phyloP scores from a whole-genome alignment of 768 basidiomycete species.

The Lyophyllum decastes region DNA sequence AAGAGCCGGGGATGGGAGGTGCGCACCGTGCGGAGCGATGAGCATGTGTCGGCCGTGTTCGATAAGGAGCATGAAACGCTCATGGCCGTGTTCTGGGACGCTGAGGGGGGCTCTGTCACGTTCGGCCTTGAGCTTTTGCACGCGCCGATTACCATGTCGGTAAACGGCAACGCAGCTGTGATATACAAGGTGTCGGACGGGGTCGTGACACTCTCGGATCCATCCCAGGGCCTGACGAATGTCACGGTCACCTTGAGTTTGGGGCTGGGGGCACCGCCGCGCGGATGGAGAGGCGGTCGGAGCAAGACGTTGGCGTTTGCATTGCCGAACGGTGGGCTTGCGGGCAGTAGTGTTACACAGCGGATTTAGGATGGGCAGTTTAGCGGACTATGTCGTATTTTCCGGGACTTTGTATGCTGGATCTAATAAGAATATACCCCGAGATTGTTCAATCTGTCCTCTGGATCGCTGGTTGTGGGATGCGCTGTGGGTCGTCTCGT shows the following conservation, averaged over 20 bases:
- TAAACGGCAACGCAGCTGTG: slow-evolving; percentile 44
- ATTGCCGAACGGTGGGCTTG: slow-evolving; percentile 46
- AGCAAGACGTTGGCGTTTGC: slow-evolving; percentile 35
- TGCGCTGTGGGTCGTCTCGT: too few species aligned
- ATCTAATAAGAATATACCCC: not conserved
- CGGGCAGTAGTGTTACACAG: slow-evolving; percentile 48
- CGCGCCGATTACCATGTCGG: slow-evolving; percentile 34
- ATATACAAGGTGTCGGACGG: slow-evolving; percentile 43
- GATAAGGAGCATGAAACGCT: slow-evolving; percentile 36
- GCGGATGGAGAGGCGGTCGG: slow-evolving; percentile 22
- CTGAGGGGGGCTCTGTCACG: slow-evolving; percentile 36
- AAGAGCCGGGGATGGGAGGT: slow-evolving; percentile 22
- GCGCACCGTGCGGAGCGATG: slow-evolving; percentile 34
- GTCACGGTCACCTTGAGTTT: slow-evolving; percentile 39
- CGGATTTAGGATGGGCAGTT: not conserved
- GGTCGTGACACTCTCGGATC: slow-evolving; percentile 63
- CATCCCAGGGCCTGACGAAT: slow-evolving; percentile 51
- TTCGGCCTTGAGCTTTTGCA: slow-evolving; percentile 19
- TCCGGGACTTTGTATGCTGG: not conserved
- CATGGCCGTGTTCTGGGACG: slow-evolving; percentile 48
- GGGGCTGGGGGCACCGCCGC: slow-evolving; percentile 18
- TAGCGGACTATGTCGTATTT: not conserved
- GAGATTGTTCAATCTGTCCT: too few species aligned
- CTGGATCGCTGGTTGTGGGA: too few species aligned
- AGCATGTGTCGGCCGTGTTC: slow-evolving; percentile 38